Evolutionary conservation across 1,139 yeast species (phyloP), one percentile per base, ranked within the genome.

Genomic region (Pichia sp.): DNA sequence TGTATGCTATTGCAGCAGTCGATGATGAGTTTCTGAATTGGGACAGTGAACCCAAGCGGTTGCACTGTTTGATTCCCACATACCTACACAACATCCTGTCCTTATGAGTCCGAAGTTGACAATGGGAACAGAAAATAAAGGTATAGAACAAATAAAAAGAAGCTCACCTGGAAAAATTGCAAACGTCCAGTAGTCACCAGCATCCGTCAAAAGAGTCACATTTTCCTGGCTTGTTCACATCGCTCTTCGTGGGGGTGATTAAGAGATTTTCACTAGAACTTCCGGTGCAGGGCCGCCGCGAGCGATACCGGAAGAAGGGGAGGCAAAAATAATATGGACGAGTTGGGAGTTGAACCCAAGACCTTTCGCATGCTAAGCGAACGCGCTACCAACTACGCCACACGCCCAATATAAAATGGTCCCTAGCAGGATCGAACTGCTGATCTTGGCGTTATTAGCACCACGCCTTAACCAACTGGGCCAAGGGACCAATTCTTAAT

Each of bases 1-100:
- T 93, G 75, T 93, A 93, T 16, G 97, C 96, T 69, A 93, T 75
- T 3, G 98, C 98, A 25, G 96, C 83, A n/a, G 96, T 90, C 28
- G 96, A 87, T 43, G 87, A 80, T 8, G 67, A 62, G 19, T 21
- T 42, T 25, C 42, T 48, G 23, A 43, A 21, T 26, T 41, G 49
- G 16, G 39, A 21, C 42, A 53, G 44, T 30, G 53, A 39, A 44
- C 53, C 53, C 31, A 44, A 3, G 34, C 47, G 52, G 44, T 26
- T 39, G 23, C 54, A 48, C 39, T 48, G 50, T 28, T 37, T 41
- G 47, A 48, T 43, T 34, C 54, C 47, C 10, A 49, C 40, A 21
- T 47, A 44, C 25, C 26, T 50, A 8, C 51, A 48, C 28, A 53
- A 42, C 56, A 53, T 53, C 18, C n/a, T 36, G 36, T 31, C 16